Conservation (phyloP, 805 yeast genomes). For the Metschnikowia drakensbergensis region DNA sequence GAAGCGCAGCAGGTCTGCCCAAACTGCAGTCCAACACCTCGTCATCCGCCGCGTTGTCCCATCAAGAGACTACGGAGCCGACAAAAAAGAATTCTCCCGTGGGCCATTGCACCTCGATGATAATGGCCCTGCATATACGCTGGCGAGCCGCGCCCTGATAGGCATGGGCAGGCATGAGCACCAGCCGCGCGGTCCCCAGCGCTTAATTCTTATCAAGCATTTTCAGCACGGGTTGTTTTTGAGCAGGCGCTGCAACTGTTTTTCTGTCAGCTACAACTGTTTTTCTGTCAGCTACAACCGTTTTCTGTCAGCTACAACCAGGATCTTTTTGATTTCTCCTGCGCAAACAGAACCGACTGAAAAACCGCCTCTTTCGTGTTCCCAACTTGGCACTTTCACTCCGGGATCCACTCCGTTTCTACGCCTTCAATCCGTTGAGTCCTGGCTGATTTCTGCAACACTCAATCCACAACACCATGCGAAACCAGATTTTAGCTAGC, state of each 20-base stretch:
- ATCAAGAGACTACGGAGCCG: too few species aligned
- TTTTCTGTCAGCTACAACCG: background rate
- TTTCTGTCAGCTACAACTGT: background rate
- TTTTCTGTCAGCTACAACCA: background rate
- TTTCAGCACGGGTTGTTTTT: background rate
- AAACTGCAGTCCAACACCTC: background rate
- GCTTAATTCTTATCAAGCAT: background rate
- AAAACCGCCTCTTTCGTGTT: too few species aligned
- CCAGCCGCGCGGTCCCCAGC: conserved; percentile 6
- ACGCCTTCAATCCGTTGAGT: too few species aligned
- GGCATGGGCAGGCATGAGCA: background rate
- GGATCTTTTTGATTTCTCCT: too few species aligned
- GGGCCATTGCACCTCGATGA: too few species aligned
- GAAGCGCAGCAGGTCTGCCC: background rate
- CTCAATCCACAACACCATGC: conserved; percentile 7
- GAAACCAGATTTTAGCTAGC: conserved; percentile 29
- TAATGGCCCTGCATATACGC: too few species aligned
- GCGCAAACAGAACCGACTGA: too few species aligned
- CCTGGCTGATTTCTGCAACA: background rate
- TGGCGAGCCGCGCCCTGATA: conserved; percentile 3
- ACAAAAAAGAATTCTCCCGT: too few species aligned
- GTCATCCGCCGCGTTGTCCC: too few species aligned
- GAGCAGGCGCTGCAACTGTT: background rate
- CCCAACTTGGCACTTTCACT: too few species aligned
- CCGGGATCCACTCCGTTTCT: too few species aligned